These are phyloP conservation scores for Magnolia sinica DNA, from an alignment of 164 flowering plant species.

Conservation along the genomic window DNA sequence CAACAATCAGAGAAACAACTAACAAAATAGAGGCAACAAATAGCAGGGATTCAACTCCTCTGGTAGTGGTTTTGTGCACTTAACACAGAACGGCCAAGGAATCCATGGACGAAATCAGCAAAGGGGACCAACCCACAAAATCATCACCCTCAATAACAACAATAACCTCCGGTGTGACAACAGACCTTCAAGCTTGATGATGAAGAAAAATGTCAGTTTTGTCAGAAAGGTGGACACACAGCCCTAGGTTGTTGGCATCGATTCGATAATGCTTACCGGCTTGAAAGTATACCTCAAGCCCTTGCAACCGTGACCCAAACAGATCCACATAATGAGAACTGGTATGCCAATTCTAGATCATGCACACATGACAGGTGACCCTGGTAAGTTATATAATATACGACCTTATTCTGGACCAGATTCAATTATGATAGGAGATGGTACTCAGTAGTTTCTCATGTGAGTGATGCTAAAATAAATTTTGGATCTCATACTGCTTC, in stretches of 20 bases:
- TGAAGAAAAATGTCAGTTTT: not conserved
- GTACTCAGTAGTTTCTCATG: not conserved
- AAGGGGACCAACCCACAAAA: not conserved
- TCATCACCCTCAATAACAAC: not conserved
- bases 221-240: not conserved
- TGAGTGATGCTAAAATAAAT: not conserved
- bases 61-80: not conserved
- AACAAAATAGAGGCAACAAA: not conserved
- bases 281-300: not conserved
- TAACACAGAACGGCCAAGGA: not conserved
- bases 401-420: not conserved
- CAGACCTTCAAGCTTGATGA: not conserved
- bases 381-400: not conserved
- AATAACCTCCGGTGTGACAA: not conserved
- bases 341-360: not conserved
- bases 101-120: not conserved
- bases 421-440: not conserved
- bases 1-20: not conserved
- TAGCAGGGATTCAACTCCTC: not conserved
- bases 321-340: not conserved
- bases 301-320: not conserved
- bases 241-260: not conserved
- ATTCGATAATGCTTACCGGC: not conserved
- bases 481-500: not conserved
- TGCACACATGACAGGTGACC: not conserved